Conservation (phyloP, 2,329 filamentous ascomycete species). For the Paramyrothecium sp. region DNA sequence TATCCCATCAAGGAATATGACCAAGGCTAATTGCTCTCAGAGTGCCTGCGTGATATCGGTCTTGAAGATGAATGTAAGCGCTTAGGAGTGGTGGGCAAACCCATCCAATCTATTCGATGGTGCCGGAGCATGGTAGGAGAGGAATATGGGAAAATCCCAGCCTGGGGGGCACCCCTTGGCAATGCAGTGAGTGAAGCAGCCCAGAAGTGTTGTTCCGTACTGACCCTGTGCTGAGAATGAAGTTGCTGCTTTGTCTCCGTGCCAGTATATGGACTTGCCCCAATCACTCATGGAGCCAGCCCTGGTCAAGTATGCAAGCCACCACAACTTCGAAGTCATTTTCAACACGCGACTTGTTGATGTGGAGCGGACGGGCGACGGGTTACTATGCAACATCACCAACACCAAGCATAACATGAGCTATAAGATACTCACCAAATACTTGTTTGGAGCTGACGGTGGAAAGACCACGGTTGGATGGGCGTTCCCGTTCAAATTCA, state of each 20-base stretch:
- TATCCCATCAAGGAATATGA: too few species aligned
- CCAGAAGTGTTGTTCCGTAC: too few species aligned
- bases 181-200: too few species aligned
- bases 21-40: too few species aligned
- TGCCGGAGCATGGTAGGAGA: too few species aligned
- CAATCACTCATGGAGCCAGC: conserved; percentile 41
- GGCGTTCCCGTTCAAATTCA: conserved; percentile 35
- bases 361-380: conserved; percentile 16
- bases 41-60: too few species aligned
- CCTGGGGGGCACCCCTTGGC: too few species aligned
- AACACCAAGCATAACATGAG: conserved; percentile 31
- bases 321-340: conserved; percentile 31
- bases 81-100: too few species aligned
- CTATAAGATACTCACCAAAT: conserved; percentile 47
- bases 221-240: conserved; percentile 24
- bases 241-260: conserved; percentile 32
- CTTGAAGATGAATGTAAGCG: too few species aligned
- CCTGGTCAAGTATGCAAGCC: conserved; percentile 33
- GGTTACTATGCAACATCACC: conserved; percentile 25
- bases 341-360: conserved; percentile 33
- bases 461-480: conserved; percentile 35
- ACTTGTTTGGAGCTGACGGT: conserved; percentile 55
- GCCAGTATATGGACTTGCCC: conserved; percentile 38
- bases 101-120: too few species aligned
- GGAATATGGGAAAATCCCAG: too few species aligned